These are phyloP conservation scores for Periglandula ipomoeae DNA, from an alignment of 2,329 filamentous ascomycete genomes.

Conservation along the genomic window DNA sequence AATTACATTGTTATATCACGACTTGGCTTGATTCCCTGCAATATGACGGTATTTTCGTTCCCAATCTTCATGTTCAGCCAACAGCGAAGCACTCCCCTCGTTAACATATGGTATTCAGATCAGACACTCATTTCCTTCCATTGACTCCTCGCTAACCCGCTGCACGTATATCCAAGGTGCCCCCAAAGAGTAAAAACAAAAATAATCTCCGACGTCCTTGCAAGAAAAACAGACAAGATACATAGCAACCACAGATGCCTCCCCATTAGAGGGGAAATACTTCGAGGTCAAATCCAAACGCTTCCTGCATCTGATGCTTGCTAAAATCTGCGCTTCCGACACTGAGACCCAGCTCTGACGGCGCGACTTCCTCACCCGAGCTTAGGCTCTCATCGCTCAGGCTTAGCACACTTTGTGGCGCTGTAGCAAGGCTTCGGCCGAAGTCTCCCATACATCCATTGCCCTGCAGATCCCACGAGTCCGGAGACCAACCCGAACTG, in stretches of 20 bases:
- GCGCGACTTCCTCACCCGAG: constrained; percentile 41
- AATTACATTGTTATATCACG: too few species aligned
- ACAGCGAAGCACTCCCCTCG: background rate
- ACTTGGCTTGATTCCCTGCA: too few species aligned
- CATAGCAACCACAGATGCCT: background rate
- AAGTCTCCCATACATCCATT: constrained; percentile 43
- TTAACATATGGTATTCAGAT: background rate
- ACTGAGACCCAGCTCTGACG: constrained; percentile 36
- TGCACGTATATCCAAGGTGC: background rate
- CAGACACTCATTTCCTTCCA: background rate
- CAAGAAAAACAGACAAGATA: background rate
- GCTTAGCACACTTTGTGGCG: constrained; percentile 45
- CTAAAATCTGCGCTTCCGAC: constrained; percentile 27
- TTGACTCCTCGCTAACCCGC: background rate
- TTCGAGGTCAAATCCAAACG: constrained; percentile 3
- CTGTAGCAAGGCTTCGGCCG: constrained; percentile 25
- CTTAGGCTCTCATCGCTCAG: constrained; percentile 50
- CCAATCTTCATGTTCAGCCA: background rate
- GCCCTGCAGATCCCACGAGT: constrained; percentile 44
- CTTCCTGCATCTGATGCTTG: constrained; percentile 15
- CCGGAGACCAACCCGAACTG: constrained; percentile 43
- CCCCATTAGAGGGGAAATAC: background rate
- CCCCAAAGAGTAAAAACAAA: background rate
- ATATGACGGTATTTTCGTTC: too few species aligned
- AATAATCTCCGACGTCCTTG: background rate